Conservation (phyloP, 2,329 filamentous ascomycete species). For the Aspergillus piperis region DNA sequence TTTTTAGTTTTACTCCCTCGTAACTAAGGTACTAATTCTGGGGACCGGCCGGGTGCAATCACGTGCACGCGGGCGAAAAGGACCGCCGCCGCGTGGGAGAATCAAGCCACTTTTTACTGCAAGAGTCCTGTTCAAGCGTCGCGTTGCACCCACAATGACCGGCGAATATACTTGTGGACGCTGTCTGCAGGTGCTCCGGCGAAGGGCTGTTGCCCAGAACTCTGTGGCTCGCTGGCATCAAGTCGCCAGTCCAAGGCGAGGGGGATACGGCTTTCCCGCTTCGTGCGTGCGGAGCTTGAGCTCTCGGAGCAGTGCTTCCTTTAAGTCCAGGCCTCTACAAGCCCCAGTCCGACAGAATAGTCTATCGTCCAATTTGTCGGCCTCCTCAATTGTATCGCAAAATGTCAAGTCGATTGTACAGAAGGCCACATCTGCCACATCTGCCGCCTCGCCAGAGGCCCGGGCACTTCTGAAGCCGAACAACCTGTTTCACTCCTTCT, state of each 20-base stretch:
- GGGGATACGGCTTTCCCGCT: constrained; percentile 27
- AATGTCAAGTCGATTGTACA: constrained; percentile 26
- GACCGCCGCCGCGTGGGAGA: neutral
- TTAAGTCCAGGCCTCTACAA: constrained; percentile 20
- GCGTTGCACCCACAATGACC: constrained; percentile 34
- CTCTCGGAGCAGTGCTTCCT: constrained; percentile 27
- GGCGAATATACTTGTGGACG: constrained; percentile 44
- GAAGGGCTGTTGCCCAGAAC: constrained; percentile 28
- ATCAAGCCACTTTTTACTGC: neutral
- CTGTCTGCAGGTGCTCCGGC: constrained; percentile 40
- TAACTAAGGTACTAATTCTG: neutral
- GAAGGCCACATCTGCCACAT: constrained; percentile 29
- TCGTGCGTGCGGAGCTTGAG: constrained; percentile 32
- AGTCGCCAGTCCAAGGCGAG: constrained; percentile 25
- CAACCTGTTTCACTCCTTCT: constrained; percentile 92
- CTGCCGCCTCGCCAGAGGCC: constrained; percentile 25
- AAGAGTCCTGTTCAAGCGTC: neutral
- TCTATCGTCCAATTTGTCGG: neutral
- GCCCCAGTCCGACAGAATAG: constrained; percentile 22
- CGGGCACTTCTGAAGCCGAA: constrained; percentile 63
- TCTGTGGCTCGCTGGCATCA: constrained; percentile 26
- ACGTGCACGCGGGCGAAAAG: constrained; percentile 4
- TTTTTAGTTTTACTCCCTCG: no score
- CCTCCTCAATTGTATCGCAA: constrained; percentile 12
- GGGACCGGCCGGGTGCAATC: neutral